Percentiles rank a stretch among this genome's conserved stretches.
These are phyloP conservation scores for Vitis labrusca DNA, from an alignment of 164 flowering plant species.

Conservation along the genomic window DNA sequence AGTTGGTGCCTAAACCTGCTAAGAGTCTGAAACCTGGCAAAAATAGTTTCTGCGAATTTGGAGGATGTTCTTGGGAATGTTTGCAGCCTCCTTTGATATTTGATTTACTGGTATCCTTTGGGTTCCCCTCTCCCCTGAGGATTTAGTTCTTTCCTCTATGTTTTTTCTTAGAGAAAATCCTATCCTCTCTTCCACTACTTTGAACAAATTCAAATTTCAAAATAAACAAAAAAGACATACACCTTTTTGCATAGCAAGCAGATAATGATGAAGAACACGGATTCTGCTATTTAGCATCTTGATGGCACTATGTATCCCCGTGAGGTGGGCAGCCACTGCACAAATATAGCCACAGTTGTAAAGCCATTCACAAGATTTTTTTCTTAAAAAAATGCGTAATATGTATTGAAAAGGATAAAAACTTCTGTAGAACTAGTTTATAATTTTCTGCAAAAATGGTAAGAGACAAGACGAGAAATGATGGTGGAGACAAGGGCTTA, in stretches of 20 bases:
- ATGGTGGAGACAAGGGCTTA: conserved; percentile 19
- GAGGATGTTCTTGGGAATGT: too few species aligned
- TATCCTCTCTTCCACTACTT: too few species aligned
- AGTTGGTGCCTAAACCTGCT: too few species aligned
- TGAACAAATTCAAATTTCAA: too few species aligned
- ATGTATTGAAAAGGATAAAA: background rate
- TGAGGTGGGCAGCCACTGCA: conserved; percentile 99
- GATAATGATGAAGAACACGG: conserved; percentile 82
- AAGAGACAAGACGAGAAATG: background rate
- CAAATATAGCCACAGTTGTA: background rate
- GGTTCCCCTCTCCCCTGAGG: too few species aligned
- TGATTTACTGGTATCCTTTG: too few species aligned
- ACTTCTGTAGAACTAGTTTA: background rate
- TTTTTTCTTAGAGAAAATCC: background rate
- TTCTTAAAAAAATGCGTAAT: background rate
- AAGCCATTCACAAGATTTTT: background rate
- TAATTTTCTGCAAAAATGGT: background rate
- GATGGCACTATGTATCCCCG: conserved; percentile 94
- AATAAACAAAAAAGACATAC: background rate
- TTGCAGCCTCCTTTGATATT: too few species aligned
- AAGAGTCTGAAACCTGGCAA: too few species aligned
- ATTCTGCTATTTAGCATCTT: conserved; percentile 96
- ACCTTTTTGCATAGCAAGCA: conserved; percentile 92
- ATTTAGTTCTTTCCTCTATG: background rate
- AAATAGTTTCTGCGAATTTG: too few species aligned